These are phyloP conservation scores for Cinnamomum chago DNA, from an alignment of 164 flowering plant genomes.

Conservation along the genomic window DNA sequence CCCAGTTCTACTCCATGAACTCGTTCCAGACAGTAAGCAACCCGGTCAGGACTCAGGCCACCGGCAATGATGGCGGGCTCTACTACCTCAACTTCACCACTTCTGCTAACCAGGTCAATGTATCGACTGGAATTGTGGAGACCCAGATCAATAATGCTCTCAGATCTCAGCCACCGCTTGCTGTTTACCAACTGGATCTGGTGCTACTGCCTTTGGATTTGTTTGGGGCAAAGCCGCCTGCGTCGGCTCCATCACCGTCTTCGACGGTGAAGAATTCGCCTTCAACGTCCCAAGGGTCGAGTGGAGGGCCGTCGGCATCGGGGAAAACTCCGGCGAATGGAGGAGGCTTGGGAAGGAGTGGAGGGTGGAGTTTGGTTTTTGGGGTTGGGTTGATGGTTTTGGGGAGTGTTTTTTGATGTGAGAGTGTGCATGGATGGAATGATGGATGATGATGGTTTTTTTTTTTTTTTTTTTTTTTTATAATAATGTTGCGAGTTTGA, in stretches of 20 bases:
- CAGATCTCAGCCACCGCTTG: constrained; percentile 42
- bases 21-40: constrained; percentile 45
- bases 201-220: constrained; percentile 64
- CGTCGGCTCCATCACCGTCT: constrained; percentile 11
- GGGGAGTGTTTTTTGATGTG: constrained; percentile 24
- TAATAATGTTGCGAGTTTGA: not conserved
- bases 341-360: constrained; percentile 21
- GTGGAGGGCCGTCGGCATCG: not conserved
- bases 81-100: constrained; percentile 52
- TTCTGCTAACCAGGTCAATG: constrained; percentile 52
- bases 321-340: constrained; percentile 6
- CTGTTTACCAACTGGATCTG: constrained; percentile 68
- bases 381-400: constrained; percentile 38
- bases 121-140: constrained; percentile 48
- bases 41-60: constrained; percentile 73
- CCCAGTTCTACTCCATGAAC: constrained; percentile 50
- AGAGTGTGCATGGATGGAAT: constrained; percentile 2
- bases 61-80: constrained; percentile 33
- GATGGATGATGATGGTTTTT: not conserved
- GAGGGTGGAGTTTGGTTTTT: constrained; percentile 33
- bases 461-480: not conserved
- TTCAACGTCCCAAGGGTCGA: not conserved
- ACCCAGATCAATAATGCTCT: constrained; percentile 51
- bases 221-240: constrained; percentile 33
- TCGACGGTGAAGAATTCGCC: constrained; percentile 2